These are phyloP conservation scores for Fraxinus cuspidata DNA, from an alignment of 257 asterid genomes.

Conservation along the genomic window DNA sequence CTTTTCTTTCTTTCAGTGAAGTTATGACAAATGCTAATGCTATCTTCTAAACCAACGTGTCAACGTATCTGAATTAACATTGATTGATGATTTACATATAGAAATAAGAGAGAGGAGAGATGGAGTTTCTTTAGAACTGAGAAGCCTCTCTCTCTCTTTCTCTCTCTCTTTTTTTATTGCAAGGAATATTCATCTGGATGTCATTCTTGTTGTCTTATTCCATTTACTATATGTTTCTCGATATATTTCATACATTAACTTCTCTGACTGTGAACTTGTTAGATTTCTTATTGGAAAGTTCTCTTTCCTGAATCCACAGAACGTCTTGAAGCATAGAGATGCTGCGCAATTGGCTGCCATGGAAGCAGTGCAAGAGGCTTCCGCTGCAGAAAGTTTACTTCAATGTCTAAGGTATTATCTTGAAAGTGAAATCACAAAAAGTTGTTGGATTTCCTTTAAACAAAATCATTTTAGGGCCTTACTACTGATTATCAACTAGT, in stretches of 20 bases:
- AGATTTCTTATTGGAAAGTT: slow-evolving; percentile 24
- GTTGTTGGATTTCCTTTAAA: neutral
- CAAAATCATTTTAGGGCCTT: neutral
- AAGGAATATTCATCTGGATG: slow-evolving; percentile 6
- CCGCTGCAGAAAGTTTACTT: slow-evolving; percentile 81
- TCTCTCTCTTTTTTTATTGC: neutral
- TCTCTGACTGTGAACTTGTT: slow-evolving; percentile 8
- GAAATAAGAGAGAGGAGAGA: slow-evolving; percentile 9
- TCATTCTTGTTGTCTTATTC: slow-evolving; percentile 1
- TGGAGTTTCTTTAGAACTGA: slow-evolving; percentile 4
- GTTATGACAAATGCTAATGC: neutral
- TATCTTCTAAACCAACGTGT: neutral
- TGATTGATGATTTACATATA: neutral
- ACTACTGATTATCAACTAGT: neutral
- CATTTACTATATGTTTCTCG: neutral
- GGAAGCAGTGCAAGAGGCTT: slow-evolving; percentile 95
- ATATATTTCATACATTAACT: slow-evolving; percentile 10
- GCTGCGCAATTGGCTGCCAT: slow-evolving; percentile 91
- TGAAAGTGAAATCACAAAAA: neutral
- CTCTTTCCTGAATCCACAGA: slow-evolving; percentile 50
- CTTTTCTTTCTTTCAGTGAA: neutral
- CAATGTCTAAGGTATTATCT: slow-evolving; percentile 79
- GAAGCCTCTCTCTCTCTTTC: neutral
- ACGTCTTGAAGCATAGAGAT: slow-evolving; percentile 80
- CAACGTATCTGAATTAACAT: neutral